phyloP scores from a whole-genome alignment of 1,284 basidiomycete genomes.

The Nidula niveotomentosa region DNA sequence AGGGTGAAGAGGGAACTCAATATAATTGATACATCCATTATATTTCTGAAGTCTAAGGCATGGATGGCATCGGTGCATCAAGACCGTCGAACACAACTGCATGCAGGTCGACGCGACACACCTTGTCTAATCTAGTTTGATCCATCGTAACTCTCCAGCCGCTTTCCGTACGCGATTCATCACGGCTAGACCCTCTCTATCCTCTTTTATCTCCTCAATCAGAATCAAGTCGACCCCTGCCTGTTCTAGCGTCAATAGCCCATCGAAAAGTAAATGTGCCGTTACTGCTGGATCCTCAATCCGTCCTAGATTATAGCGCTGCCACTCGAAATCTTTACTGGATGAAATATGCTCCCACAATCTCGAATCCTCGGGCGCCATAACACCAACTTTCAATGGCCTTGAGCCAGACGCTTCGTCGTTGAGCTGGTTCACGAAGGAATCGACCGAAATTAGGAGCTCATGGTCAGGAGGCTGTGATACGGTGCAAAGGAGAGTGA shows the following conservation, averaged over 20 bases:
- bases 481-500: conserved; percentile 68
- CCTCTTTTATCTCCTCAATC: conserved; percentile 84
- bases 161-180: conserved; percentile 99
- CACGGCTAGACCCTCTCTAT: conserved; percentile 87
- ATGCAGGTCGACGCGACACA: neutral
- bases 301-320: conserved; percentile 62
- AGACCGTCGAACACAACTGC: no score
- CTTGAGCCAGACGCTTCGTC: neutral
- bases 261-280: conserved; percentile 87
- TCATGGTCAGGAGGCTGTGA: conserved; percentile 34
- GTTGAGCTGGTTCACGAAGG: conserved; percentile 40
- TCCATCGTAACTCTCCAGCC: conserved; percentile 64
- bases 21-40: no score
- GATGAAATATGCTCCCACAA: conserved; percentile 41
- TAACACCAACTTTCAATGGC: conserved; percentile 60
- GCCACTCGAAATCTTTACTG: conserved; percentile 47
- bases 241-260: conserved; percentile 79
- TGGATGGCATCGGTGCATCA: no score
- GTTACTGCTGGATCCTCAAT: conserved; percentile 61
- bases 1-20: no score
- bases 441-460: conserved; percentile 23
- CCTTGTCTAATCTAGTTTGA: conserved; percentile 20
- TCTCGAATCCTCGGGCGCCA: conserved; percentile 67
- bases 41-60: no score
- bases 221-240: conserved; percentile 83